These are phyloP conservation scores for Mycena haematopus DNA, from an alignment of 768 basidiomycete genomes.

Conservation along the genomic window DNA sequence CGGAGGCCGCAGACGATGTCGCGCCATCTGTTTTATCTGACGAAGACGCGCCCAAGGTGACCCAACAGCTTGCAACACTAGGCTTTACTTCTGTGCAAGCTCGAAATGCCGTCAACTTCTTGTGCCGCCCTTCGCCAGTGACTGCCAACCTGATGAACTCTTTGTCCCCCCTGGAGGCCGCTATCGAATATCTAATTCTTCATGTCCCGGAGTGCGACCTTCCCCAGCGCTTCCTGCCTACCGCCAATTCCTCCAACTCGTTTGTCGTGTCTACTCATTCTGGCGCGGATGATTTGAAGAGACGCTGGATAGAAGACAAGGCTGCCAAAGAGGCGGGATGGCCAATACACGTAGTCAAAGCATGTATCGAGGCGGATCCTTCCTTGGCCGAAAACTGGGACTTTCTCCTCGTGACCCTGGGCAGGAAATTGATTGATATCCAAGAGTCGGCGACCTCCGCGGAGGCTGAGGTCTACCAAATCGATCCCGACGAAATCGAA, in stretches of 20 bases:
- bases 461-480: conserved; percentile 37
- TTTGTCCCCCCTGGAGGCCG: conserved; percentile 72
- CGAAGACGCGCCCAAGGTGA: conserved; percentile 51
- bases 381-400: conserved; percentile 55
- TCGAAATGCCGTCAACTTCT: conserved; percentile 58
- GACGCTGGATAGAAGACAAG: conserved; percentile 81
- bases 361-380: conserved; percentile 47
- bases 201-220: conserved; percentile 89
- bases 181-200: conserved; percentile 84
- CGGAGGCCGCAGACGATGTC: conserved; percentile 51
- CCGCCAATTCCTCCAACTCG: conserved; percentile 68
- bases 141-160: conserved; percentile 65
- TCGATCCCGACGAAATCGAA: conserved; percentile 53
- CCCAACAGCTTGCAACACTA: conserved; percentile 61
- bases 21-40: conserved; percentile 44
- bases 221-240: conserved; percentile 72
- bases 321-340: conserved; percentile 86
- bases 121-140: conserved; percentile 64
- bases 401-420: conserved; percentile 59
- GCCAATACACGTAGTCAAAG: conserved; percentile 73
- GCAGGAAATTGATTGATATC: conserved; percentile 57
- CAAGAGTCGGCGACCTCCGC: conserved; percentile 35
- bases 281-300: conserved; percentile 67
- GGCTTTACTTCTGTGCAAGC: conserved; percentile 70
- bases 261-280: conserved; percentile 72